Evolutionary conservation across 208 protist genomes (phyloP), one percentile per base, ranked within the genome.

Genomic region (Acanthamoeba castellanii): DNA sequence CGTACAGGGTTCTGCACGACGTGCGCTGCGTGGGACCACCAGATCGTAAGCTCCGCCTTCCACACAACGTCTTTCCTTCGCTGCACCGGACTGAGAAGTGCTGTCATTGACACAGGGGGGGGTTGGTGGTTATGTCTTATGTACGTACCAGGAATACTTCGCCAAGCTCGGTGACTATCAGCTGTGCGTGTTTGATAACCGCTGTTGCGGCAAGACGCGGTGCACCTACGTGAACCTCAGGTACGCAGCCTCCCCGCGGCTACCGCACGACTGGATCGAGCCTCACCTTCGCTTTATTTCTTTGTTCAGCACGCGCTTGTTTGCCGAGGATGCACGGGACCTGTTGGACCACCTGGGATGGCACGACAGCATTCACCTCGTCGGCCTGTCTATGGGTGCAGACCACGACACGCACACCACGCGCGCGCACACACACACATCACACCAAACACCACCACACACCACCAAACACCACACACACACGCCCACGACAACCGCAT

Each of bases 111-210:
- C 59, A 0, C 7, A 4, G 9, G 3, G 59, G 22, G 59, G 22
- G 20, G 16, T n/a, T 66, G 14, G 16, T n/a, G 14, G 16, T n/a
- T 72, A 42, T 27, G 30, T 18, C 68, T 37, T 45, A 1, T 13
- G 7, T 16, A 76, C 3, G 6, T 47, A 78, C 30, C 70, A 78
- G 70, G 70, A 78, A 20, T 78, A 78, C 70, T 78, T 78, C 30
- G 13, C 70, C 8, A 34, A 78, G 70, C n/a, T 78, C 5, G 32
- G 32, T 20, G 70, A 78, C 70, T 78, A 78, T 9, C 70, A 78
- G 70, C 30, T 78, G 32, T 78, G 70, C n/a, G 70, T 78, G n/a
- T 78, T 78, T 78, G 70, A 78, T 45, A 78, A 78, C 37, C 70
- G 70, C 70, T 78, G 70, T 8, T 78, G 70, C 20, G 70, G 70